Percentiles rank a stretch among this genome's conserved stretches.
These are phyloP conservation scores for Aspergillus hortae DNA, from an alignment of 2,329 filamentous ascomycete genomes.

Conservation along the genomic window DNA sequence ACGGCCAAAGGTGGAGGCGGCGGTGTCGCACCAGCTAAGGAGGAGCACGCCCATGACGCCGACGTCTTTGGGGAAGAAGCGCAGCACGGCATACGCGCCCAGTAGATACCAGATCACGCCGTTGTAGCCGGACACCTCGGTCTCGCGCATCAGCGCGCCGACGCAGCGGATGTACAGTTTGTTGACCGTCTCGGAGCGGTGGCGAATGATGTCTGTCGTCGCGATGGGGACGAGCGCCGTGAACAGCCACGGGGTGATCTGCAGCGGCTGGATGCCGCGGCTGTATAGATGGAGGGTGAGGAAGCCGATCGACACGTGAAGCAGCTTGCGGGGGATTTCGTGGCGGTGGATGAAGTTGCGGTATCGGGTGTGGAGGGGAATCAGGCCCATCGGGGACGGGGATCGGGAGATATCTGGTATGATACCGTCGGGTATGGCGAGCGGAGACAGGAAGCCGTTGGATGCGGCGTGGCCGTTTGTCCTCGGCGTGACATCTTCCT, in stretches of 20 bases:
- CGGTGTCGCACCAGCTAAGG: conserved; percentile 96
- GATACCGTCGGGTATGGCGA: conserved; percentile 55
- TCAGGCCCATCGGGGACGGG: conserved; percentile 87
- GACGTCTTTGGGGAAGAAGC: conserved; percentile 89
- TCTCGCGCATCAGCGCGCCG: conserved; percentile 94
- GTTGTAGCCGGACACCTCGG: conserved; percentile 90
- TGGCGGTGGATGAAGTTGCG: conserved; percentile 90
- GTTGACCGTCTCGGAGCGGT: conserved; percentile 78
- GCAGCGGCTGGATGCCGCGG: conserved; percentile 68
- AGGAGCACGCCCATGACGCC: conserved; percentile 85
- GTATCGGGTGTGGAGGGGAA: conserved; percentile 92
- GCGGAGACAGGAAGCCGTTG: conserved; percentile 36
- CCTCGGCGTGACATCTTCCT: conserved; percentile 33
- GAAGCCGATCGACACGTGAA: conserved; percentile 97
- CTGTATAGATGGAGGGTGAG: conserved; percentile 83
- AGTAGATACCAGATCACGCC: conserved; percentile 96
- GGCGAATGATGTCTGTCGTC: conserved; percentile 74
- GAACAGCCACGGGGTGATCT: conserved; percentile 83
- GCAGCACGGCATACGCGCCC: conserved; percentile 80
- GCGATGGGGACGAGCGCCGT: conserved; percentile 78
- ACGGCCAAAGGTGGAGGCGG: conserved; percentile 89
- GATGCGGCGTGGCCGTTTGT: conserved; percentile 34
- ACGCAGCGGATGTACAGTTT: conserved; percentile 78
- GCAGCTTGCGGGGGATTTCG: conserved; percentile 87
- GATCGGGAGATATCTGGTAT: conserved; percentile 89